Evolutionary conservation across 768 basidiomycete genomes (phyloP), one percentile per base, ranked within the genome.

Genomic region (Hygrophorus russula): DNA sequence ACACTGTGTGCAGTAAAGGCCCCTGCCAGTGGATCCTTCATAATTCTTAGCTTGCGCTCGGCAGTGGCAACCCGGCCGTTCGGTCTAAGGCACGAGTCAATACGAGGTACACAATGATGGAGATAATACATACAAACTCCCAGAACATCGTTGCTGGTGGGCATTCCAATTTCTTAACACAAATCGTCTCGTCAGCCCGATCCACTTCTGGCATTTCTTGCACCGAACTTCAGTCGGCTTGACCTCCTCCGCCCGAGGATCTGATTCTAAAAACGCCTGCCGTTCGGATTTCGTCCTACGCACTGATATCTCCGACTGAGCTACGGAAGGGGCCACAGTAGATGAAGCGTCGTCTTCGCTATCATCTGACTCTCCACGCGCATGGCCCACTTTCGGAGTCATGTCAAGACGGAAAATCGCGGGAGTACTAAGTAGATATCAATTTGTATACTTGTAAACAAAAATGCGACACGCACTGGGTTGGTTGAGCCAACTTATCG

Each of bases 21-120:
- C 57, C 70, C 73, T 34, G 68, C 80, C 51, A 78, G 76, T 18
- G 72, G 52, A 56, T 85, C 82, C 49, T 82, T 84, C 27, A 82
- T 66, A 46, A 85, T 59, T 42, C 62, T 59, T 29, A 82, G 58
- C 59, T 75, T 79, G 45, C 82, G 68, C 49, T 81, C 76, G 12
- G 77, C 72, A 13, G 73, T 69, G 6, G 78, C 73, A 30, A 82
- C 73, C 24, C 77, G 70, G 44, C 70, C 73, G 50, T 69, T 71
- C 5, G 78, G 79, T 40, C 76, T 77, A 39, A 38, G 49, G 40
- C 17, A 17, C 14, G 35, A 14, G n/a, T 20, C 31, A 33, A 15
- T 7, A 34, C 13, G 12, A 29, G 15, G 36, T 20, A 41, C 8
- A 14, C 29, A 24, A 49, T 49, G 39, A 15, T 39, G 33, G 45